Evolutionary conservation across 1,284 basidiomycete genomes (phyloP), one percentile per base, ranked within the genome.

Genomic region (Leccinum idahoense): DNA sequence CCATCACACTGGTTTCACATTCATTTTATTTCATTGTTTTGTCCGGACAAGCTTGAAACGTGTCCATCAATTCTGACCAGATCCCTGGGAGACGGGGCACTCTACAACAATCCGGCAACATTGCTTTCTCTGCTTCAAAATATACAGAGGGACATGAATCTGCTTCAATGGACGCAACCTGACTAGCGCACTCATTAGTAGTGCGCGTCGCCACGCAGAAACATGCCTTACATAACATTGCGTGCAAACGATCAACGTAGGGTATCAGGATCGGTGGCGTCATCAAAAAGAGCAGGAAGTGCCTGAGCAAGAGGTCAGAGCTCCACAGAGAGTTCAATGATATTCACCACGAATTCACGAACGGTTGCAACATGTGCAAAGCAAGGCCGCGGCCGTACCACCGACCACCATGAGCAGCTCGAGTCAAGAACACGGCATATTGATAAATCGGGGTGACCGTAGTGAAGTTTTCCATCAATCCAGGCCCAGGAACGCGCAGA

Each of bases 311-410:
- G 71, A 87, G 87, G 77, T 93, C 91, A 54, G 88, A 90, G 68
- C 87, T 86, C 85, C 91, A 93, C 6, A 39, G 87, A 88, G 71
- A 92, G 78, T 76, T 93, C 92, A 65, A 93, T 89, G 67, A 89
- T 87, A 83, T 94, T 94, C 77, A 93, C 92, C 67, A 93, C 77
- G 70, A 87, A 96, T 82, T 96, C 92, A 76, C 95, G 91, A 11
- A 86, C 88, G 91, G 90, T 74, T 93, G 95, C 18, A 92, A 94
- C 84, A 95, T 90, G 75, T 94, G 89, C 4, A 85, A 73, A 51
- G 94, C 95, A 39, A 97, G 82, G 4, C 93, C 94, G 59, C 94
- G 89, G 62, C 94, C 94, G 75, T 94, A 96, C 94, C 94, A 97
- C 68, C 92, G 87, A 72, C 95, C 95, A 98, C 94, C 94, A 98